phyloP scores from a whole-genome alignment of 2,329 filamentous ascomycete species.

The Scedosporium minutisporum region DNA sequence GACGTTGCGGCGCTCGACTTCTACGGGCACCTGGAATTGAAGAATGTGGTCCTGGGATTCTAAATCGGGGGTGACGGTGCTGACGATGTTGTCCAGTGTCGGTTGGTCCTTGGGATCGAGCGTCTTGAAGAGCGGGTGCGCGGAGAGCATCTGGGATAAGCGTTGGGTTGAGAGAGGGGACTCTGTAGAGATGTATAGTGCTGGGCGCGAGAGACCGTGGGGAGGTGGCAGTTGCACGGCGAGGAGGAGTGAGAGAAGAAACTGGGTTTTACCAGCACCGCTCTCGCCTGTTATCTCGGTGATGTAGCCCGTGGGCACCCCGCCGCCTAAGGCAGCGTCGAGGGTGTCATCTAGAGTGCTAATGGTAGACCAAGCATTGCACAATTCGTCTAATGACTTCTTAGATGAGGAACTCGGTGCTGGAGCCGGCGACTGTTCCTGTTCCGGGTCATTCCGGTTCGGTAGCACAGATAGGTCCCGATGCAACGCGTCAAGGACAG shows the following conservation, averaged over 20 bases:
- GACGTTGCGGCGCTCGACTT: constrained; percentile 64
- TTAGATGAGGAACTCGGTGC: neutral
- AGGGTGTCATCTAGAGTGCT: constrained; percentile 71
- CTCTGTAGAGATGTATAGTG: constrained; percentile 92
- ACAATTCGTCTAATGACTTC: neutral
- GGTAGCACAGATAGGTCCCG: constrained; percentile 36
- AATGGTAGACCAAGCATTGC: constrained; percentile 46
- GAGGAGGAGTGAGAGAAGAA: constrained; percentile 76
- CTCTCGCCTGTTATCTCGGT: constrained; percentile 91
- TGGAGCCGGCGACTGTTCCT: neutral
- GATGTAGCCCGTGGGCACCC: constrained; percentile 70
- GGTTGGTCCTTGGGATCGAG: constrained; percentile 28
- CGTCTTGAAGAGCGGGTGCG: constrained; percentile 49
- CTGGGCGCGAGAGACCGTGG: constrained; percentile 59
- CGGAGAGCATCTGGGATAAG: constrained; percentile 65
- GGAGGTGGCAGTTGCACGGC: constrained; percentile 72
- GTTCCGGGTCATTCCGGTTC: neutral
- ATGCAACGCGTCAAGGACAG: constrained; percentile 59
- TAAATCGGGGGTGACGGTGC: constrained; percentile 76
- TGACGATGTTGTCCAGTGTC: constrained; percentile 67
- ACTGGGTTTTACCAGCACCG: constrained; percentile 89
- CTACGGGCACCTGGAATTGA: constrained; percentile 81
- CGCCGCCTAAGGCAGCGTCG: constrained; percentile 63
- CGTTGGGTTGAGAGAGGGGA: constrained; percentile 72
- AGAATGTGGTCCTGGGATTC: constrained; percentile 95